Evolutionary conservation across 176 grass and related monocot genomes (phyloP).

Genomic region (Avena atlantica): DNA sequence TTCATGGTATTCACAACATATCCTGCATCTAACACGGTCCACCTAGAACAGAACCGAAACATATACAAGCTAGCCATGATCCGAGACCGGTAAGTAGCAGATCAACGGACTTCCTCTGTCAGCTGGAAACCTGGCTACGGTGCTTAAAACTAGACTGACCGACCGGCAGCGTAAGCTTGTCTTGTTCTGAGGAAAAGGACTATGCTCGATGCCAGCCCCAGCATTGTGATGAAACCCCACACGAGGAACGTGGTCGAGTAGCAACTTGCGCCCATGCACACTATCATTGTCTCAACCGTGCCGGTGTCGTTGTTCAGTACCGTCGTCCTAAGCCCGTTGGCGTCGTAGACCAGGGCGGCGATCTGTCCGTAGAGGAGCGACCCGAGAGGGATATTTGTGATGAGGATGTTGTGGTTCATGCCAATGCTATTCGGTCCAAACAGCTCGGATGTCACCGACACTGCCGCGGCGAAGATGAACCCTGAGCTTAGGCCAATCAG

Average conservation of each 20-base stretch:
- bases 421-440: constrained; percentile 80
- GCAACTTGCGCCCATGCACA: constrained; percentile 87
- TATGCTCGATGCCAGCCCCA: constrained; percentile 67
- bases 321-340: constrained; percentile 53
- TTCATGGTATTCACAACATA: neutral
- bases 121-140: constrained; percentile 24
- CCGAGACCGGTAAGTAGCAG: neutral
- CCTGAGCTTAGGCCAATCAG: constrained; percentile 82
- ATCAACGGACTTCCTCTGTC: constrained; percentile 27
- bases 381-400: constrained; percentile 92
- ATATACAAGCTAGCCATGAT: constrained; percentile 34
- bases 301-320: constrained; percentile 35
- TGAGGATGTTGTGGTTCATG: constrained; percentile 96
- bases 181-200: constrained; percentile 72
- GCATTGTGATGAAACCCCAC: constrained; percentile 72
- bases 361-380: constrained; percentile 91
- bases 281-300: constrained; percentile 56
- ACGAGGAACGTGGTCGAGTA: constrained; percentile 72
- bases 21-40: constrained; percentile 1
- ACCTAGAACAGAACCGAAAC: constrained; percentile 18
- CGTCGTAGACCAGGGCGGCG: constrained; percentile 71
- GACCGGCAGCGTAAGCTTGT: constrained; percentile 48
- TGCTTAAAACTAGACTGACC: constrained; percentile 39
- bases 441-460: constrained; percentile 90
- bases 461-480: constrained; percentile 88